These are phyloP conservation scores for Cyclotella baltica DNA, from an alignment of 108 stramenopile species.

Conservation along the genomic window DNA sequence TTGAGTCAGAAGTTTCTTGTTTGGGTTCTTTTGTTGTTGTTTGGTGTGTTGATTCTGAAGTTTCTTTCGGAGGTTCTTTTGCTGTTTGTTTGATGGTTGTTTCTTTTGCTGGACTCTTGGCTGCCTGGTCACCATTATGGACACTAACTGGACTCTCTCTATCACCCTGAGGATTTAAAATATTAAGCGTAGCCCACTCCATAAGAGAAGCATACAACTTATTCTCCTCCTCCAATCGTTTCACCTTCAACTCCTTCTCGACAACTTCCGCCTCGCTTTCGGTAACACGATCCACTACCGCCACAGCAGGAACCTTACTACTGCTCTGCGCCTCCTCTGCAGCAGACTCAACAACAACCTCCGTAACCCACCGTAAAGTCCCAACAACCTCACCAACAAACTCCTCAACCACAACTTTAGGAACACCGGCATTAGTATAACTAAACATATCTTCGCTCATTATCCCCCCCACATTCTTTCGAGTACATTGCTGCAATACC, in stretches of 20 bases:
- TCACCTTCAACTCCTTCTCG: constrained; percentile 6
- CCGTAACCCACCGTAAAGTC: constrained; percentile 84
- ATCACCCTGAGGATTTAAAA: not conserved
- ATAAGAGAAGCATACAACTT: constrained; percentile 25
- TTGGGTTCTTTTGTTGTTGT: not conserved
- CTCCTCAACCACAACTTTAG: constrained; percentile 75
- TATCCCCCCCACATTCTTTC: constrained; percentile 92
- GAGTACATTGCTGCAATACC: constrained; percentile 88
- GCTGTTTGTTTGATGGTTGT: not conserved
- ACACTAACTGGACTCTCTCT: too few relatives aligned
- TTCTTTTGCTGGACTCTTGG: not conserved
- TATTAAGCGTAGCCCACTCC: constrained; percentile 15
- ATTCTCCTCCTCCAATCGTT: constrained; percentile 19
- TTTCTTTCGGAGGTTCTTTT: not conserved
- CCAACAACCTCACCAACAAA: constrained; percentile 79
- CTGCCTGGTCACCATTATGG: not conserved
- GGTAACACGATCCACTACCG: not conserved
- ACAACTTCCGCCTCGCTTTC: constrained; percentile 19
- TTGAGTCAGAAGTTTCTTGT: not conserved
- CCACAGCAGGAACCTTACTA: not conserved
- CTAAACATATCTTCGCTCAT: constrained; percentile 89
- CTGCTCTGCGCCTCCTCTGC: not conserved
- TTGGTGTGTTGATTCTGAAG: not conserved
- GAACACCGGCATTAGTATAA: constrained; percentile 86
- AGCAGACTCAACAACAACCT: constrained; percentile 14